Base-by-base conservation (phyloP, 768 basidiomycete species). In the Atractiella rhizophila region DNA sequence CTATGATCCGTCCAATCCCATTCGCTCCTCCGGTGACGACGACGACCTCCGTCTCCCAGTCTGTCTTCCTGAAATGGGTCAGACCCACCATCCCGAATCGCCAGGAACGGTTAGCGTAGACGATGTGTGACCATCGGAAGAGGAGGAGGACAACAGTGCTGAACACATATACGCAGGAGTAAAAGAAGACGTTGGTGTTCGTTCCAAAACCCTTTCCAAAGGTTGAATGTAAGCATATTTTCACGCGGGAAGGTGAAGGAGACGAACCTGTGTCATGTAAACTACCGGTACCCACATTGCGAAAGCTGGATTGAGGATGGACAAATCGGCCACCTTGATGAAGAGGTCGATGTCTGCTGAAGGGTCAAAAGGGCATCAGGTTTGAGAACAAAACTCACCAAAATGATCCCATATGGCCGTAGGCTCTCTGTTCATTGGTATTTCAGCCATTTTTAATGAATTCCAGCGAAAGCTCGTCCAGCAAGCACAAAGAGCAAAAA, bases 41-140 rank as follows among this genome's bases (percentile, higher is more conserved):
- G 12, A 44, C 47, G 21, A 48, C 30, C 35, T 48, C 33, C 15
- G 34, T 16, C 4, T 27, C 25, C 47, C 47, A 48, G 13, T 45
- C 23, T 10, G 40, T 28, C 7, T 28, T 26, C n/a, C 35, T 30
- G 0, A 19, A 11, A 1, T 35, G 28, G 9, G 41, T 16, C 6
- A 48, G 34, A n/a, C 43, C 46, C 3, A 8, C 11, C 21, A 41
- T 6, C 15, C 35, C 28, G 3, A 35, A 30, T 6, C 32, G 38
- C 43, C 47, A 45, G 10, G 21, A 11, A 4, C 16, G 15, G 37
- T 36, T 41, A 9, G n/a, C 23, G 43, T 43, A 48, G 21, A 37
- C 43, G 6, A 28, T 24, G 18, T 33, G 31, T 16, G 43, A 44
- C 28, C 28, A 44, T 7, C 19, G 19, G 18, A 40, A 4, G 30